These are phyloP conservation scores for Xylaria castorea DNA, from an alignment of 495 filamentous ascomycete genomes.

Conservation along the genomic window DNA sequence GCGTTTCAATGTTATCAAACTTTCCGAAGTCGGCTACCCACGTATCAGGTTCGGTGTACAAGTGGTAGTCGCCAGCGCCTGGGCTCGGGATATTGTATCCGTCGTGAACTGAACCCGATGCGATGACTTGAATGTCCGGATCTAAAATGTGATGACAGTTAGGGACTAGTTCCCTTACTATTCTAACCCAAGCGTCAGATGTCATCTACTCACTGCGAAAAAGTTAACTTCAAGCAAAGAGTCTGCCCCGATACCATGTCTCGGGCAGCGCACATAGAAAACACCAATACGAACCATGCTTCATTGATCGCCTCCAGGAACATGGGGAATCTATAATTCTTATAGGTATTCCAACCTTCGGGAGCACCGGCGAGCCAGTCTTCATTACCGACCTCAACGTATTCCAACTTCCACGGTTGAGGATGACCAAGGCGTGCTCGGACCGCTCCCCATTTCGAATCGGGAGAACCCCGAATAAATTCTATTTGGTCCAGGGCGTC, in stretches of 20 bases:
- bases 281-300: slow-evolving; percentile 39
- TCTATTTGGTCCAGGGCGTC: slow-evolving; percentile 73
- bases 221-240: background rate
- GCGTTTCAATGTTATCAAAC: slow-evolving; percentile 57
- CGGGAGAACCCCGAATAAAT: slow-evolving; percentile 62
- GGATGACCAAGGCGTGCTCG: slow-evolving; percentile 64
- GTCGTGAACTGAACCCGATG: slow-evolving; percentile 53
- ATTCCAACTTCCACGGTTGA: slow-evolving; percentile 63
- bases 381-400: slow-evolving; percentile 73
- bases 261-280: background rate
- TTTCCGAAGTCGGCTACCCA: slow-evolving; percentile 46
- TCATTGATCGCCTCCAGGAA: slow-evolving; percentile 64
- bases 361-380: slow-evolving; percentile 60
- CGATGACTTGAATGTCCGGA: slow-evolving; percentile 67
- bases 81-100: slow-evolving; percentile 47
- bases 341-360: slow-evolving; percentile 52
- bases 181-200: background rate
- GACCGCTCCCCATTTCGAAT: slow-evolving; percentile 63
- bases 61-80: slow-evolving; percentile 54
- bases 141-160: slow-evolving; percentile 33
- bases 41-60: slow-evolving; percentile 44
- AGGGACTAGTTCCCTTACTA: background rate
- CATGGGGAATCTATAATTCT: slow-evolving; percentile 60
- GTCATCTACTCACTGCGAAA: slow-evolving; percentile 10
- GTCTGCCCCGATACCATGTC: background rate